Evolutionary conservation across 306 rosid species (phyloP), one percentile per base, ranked within the genome.

Genomic region (Fagus crenata): DNA sequence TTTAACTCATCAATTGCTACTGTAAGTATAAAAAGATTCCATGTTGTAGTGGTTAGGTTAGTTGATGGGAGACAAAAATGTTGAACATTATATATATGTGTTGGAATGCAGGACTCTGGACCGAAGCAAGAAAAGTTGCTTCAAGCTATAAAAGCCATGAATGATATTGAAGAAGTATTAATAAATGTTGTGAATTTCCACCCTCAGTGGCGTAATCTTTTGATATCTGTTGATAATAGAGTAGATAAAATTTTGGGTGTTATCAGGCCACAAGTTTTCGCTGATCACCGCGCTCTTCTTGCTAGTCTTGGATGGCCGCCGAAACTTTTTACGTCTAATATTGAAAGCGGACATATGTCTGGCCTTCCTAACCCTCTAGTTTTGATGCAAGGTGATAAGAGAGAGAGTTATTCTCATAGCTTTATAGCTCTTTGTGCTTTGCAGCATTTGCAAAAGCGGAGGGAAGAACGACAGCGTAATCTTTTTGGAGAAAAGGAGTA

Each of bases 261-360:
- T 85, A 92, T 91, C 46, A 83, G 92, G 37, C 93, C 91, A 17
- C 92, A 89, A 88, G 87, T 80, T 67, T 72, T 89, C 71, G 88
- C 97, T 2, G 90, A 89, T 85, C 97, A 91, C 51, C 88, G 97
- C 31, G 89, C 93, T 49, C 83, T 91, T 85, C 93, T 91, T 1
- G 59, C 49, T 77, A 88, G 92, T 82, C 84, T 91, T 70, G 97
- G 97, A 69, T 91, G 97, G 97, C 97, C 97, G 4, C 97, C 97
- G n/a, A 91, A 89, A 80, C 83, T 91, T 58, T 74, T 87, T 4
- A 58, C 78, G 0, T 79, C 88, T 2, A 78, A 83, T 33, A 67
- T 18, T 53, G 87, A 80, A 72, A 82, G 73, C 11, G 84, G 78
- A 39, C 79, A 70, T 74, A 72, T 84, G 33, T 5, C 78, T 40